phyloP scores from a whole-genome alignment of 2,329 filamentous ascomycete species.

The Trichoderma sp. region DNA sequence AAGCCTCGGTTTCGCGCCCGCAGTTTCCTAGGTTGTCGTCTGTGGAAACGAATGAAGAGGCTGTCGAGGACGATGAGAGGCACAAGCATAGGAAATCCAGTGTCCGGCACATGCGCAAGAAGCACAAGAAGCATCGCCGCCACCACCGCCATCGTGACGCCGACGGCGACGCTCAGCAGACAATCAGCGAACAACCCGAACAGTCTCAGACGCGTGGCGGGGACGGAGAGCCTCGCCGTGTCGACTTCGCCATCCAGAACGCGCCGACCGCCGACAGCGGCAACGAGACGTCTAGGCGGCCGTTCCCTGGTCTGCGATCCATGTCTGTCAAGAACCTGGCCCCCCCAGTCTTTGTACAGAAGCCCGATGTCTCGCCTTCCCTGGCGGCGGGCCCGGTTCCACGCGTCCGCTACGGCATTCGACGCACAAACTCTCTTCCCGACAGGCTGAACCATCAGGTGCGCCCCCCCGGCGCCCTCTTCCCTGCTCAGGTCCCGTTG shows the following conservation, averaged over 20 bases:
- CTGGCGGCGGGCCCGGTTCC: slow-evolving; percentile 52
- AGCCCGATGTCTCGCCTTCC: slow-evolving; percentile 38
- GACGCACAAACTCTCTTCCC: slow-evolving; percentile 73
- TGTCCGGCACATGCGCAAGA: slow-evolving; percentile 45
- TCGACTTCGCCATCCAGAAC: slow-evolving; percentile 57
- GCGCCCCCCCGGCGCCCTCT: slow-evolving; percentile 54
- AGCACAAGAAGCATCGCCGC: slow-evolving; percentile 50
- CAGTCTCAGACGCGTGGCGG: slow-evolving; percentile 27
- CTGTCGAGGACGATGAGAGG: slow-evolving; percentile 49
- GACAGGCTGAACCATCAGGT: slow-evolving; percentile 57
- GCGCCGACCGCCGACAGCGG: slow-evolving; percentile 37
- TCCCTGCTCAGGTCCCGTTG: slow-evolving; percentile 51
- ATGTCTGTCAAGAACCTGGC: slow-evolving; percentile 70
- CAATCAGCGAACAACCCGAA: slow-evolving; percentile 37
- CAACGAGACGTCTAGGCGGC: slow-evolving; percentile 37
- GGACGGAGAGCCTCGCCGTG: slow-evolving; percentile 54
- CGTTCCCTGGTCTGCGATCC: slow-evolving; percentile 52
- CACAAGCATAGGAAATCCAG: slow-evolving; percentile 42
- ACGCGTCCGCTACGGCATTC: slow-evolving; percentile 64
- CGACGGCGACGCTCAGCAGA: slow-evolving; percentile 36
- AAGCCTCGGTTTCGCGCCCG: slow-evolving; percentile 45
- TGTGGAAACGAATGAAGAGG: slow-evolving; percentile 48
- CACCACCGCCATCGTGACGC: slow-evolving; percentile 38
- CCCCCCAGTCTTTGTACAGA: slow-evolving; percentile 68
- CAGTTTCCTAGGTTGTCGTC: slow-evolving; percentile 44